Percentiles rank a stretch among this genome's conserved stretches.
Conservation (phyloP, 208 protist genomes). For the Naegleria gruberi region DNA sequence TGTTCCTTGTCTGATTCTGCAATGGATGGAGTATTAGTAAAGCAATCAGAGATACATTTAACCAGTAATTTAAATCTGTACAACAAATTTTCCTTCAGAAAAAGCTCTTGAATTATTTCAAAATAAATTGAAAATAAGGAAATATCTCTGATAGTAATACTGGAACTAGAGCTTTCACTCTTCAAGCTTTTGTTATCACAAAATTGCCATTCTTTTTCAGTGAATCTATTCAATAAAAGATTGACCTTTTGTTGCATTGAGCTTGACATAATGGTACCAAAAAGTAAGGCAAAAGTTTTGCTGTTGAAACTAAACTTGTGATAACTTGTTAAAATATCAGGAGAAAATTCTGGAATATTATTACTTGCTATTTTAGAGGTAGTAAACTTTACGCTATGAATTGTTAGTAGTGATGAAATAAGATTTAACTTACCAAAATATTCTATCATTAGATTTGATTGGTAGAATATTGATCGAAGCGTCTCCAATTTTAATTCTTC, state of each 20-base stretch:
- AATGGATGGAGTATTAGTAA: not conserved
- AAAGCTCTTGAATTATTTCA: not conserved
- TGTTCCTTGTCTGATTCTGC: not conserved
- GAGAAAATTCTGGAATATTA: not conserved
- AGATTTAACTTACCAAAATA: not conserved
- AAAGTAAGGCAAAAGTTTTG: not conserved
- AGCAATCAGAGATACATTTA: not conserved
- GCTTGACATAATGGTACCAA: not conserved
- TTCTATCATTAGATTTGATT: not conserved
- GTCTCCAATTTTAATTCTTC: not conserved
- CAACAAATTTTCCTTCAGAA: not conserved
- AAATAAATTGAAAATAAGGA: not conserved
- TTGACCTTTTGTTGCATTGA: not conserved
- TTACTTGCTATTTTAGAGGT: not conserved
- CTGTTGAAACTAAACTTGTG: not conserved
- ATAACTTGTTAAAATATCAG: not conserved
- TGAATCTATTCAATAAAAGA: too few species aligned
- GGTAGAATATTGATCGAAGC: not conserved
- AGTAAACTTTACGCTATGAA: not conserved
- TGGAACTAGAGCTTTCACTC: not conserved
- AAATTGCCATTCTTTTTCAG: not conserved
- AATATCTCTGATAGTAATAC: not conserved
- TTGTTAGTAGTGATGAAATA: not conserved
- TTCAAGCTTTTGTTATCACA: too few species aligned
- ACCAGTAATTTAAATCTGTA: not conserved